Conservation (phyloP, 2,329 filamentous ascomycete genomes). For the Sporothrix curviconia region DNA sequence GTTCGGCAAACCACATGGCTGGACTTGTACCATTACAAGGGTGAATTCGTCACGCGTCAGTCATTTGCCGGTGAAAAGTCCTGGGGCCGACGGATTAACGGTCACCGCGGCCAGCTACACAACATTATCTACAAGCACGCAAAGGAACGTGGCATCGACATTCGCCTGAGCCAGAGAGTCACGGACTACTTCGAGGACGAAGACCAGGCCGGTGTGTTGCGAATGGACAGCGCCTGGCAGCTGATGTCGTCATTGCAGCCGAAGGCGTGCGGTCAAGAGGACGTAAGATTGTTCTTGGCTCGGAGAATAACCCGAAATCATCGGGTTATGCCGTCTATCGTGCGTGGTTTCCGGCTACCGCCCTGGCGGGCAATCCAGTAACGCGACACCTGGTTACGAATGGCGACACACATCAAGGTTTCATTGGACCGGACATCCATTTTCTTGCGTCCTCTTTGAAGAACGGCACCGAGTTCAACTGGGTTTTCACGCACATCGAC, state of each 20-base stretch:
- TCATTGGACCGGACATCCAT: constrained; percentile 46
- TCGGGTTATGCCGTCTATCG: constrained; percentile 41
- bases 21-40: constrained; percentile 39
- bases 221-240: constrained; percentile 31
- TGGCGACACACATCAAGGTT: constrained; percentile 45
- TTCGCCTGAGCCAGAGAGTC: constrained; percentile 39
- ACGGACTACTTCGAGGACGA: constrained; percentile 43
- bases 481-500: constrained; percentile 45
- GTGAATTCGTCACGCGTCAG: constrained; percentile 43
- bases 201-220: constrained; percentile 38
- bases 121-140: constrained; percentile 46
- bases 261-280: constrained; percentile 43
- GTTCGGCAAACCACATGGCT: constrained; percentile 39
- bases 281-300: constrained; percentile 39
- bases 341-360: constrained; percentile 38
- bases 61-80: constrained; percentile 28
- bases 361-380: constrained; percentile 39
- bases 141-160: constrained; percentile 41
- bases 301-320: constrained; percentile 35
- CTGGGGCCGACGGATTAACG: constrained; percentile 45
- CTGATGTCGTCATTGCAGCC: constrained; percentile 40
- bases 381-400: constrained; percentile 38
- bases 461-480: constrained; percentile 44
- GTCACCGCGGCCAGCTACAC: constrained; percentile 48
- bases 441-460: constrained; percentile 47